A percentile compares a stretch with the other conserved stretches of the same genome.
Conservation (phyloP, 345 rosid species). For the Hibiscus tridactylites region DNA sequence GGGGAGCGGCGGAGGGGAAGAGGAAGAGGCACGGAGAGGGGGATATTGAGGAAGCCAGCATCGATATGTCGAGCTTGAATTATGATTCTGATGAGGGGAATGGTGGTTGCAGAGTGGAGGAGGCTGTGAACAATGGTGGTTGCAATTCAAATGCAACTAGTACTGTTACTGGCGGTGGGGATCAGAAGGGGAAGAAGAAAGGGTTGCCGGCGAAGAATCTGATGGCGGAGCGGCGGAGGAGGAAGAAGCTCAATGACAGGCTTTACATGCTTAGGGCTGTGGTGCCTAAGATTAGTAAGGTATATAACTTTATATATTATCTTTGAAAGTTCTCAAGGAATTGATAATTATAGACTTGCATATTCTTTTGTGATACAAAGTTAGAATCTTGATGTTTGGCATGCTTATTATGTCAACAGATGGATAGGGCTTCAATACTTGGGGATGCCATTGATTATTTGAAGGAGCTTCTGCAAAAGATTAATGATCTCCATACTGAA, state of each 20-base stretch:
- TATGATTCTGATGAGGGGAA: constrained; percentile 66
- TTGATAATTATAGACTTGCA: background rate
- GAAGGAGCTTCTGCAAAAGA: constrained; percentile 90
- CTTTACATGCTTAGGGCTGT: constrained; percentile 97
- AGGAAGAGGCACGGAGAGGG: no score
- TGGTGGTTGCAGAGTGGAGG: constrained; percentile 36
- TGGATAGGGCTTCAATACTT: constrained; percentile 97
- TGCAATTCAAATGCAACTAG: constrained; percentile 39
- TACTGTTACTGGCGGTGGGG: constrained; percentile 26
- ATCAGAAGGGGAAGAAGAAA: constrained; percentile 68
- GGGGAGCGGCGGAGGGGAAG: constrained; percentile 15
- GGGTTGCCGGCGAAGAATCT: constrained; percentile 92
- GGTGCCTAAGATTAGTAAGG: constrained; percentile 98
- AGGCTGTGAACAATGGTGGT: constrained; percentile 40
- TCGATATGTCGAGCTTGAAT: constrained; percentile 60
- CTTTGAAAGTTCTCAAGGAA: background rate
- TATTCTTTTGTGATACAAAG: background rate
- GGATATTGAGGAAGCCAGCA: constrained; percentile 41
- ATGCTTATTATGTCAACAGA: constrained; percentile 34
- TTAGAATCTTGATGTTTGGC: no score
- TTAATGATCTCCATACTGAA: constrained; percentile 83
- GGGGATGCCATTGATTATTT: constrained; percentile 95
- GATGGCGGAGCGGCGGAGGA: constrained; percentile 96
- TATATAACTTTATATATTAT: constrained; percentile 8
- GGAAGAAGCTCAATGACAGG: constrained; percentile 96